phyloP scores from a whole-genome alignment of 306 rosid genomes.

The Mimosa bimucronata region DNA sequence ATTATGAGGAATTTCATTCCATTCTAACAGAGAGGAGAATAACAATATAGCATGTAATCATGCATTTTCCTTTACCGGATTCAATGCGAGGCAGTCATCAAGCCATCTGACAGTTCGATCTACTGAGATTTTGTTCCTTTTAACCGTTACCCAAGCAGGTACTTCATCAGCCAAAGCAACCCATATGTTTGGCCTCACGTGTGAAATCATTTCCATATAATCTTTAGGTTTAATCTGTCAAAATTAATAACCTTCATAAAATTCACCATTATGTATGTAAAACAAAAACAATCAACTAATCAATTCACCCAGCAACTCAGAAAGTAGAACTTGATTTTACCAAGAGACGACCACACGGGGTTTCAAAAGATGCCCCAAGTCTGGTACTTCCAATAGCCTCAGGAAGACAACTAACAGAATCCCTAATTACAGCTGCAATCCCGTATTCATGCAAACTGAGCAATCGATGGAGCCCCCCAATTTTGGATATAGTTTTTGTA shows the following conservation, averaged over 20 bases:
- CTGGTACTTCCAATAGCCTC: constrained; percentile 59
- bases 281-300: not conserved
- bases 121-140: constrained; percentile 83
- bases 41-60: constrained; percentile 10
- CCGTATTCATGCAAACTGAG: constrained; percentile 66
- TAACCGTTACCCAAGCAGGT: constrained; percentile 82
- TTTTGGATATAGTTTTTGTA: constrained; percentile 55
- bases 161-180: constrained; percentile 91
- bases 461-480: constrained; percentile 82
- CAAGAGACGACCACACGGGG: constrained; percentile 84
- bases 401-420: constrained; percentile 78
- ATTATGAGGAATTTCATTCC: not conserved
- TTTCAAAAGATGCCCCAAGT: constrained; percentile 82
- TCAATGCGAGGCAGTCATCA: constrained; percentile 77
- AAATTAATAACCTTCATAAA: constrained; percentile 29
- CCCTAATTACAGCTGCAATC: constrained; percentile 73
- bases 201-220: constrained; percentile 73
- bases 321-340: constrained; percentile 45
- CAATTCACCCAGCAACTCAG: constrained; percentile 30
- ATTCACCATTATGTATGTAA: constrained; percentile 19
- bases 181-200: constrained; percentile 83
- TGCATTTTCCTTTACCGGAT: constrained; percentile 51
- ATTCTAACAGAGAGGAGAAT: constrained; percentile 23
- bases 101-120: constrained; percentile 95
- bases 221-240: constrained; percentile 81